Percentiles rank a stretch among this genome's conserved stretches.
phyloP scores from a whole-genome alignment of 2,329 filamentous ascomycete genomes.

The Pseudonectria foliicola region DNA sequence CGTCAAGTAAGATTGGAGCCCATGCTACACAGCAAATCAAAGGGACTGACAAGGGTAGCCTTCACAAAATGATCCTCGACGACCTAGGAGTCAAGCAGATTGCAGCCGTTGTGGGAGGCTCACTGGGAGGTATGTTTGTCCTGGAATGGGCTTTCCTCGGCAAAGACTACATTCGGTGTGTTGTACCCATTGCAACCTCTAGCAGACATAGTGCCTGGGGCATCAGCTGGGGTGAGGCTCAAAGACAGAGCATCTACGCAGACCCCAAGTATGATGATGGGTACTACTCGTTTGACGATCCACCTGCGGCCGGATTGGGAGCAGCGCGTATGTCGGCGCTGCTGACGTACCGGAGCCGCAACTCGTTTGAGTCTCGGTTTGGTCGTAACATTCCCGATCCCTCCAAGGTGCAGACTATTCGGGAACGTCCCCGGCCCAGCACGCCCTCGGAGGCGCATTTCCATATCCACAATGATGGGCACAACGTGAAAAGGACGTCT shows the following conservation, averaged over 20 bases:
- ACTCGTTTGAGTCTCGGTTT: conserved; percentile 94
- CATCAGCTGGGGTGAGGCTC: conserved; percentile 85
- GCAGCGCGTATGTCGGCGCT: conserved; percentile 96
- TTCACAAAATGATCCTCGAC: conserved; percentile 74
- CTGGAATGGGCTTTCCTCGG: conserved; percentile 89
- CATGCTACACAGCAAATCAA: not conserved
- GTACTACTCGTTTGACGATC: conserved; percentile 84
- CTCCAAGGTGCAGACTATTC: conserved; percentile 75
- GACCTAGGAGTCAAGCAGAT: conserved; percentile 73
- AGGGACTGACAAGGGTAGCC: conserved; percentile 33
- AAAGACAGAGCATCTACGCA: conserved; percentile 90
- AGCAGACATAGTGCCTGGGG: conserved; percentile 83
- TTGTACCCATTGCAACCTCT: conserved; percentile 80
- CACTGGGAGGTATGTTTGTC: conserved; percentile 86
- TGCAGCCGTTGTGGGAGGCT: conserved; percentile 73
- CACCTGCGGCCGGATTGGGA: conserved; percentile 77
- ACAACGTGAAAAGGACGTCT: conserved; percentile 51
- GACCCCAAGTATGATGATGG: conserved; percentile 98
- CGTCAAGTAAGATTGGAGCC: conserved; percentile 61
- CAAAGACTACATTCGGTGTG: conserved; percentile 70
- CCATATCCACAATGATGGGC: conserved; percentile 77
- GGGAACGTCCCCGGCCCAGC: conserved; percentile 52
- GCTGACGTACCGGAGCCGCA: conserved; percentile 89
- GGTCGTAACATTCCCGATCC: conserved; percentile 88
- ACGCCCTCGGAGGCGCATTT: conserved; percentile 68